These are phyloP conservation scores for Zymoseptoria passerinii DNA, from an alignment of 2,329 filamentous ascomycete genomes.

Conservation along the genomic window DNA sequence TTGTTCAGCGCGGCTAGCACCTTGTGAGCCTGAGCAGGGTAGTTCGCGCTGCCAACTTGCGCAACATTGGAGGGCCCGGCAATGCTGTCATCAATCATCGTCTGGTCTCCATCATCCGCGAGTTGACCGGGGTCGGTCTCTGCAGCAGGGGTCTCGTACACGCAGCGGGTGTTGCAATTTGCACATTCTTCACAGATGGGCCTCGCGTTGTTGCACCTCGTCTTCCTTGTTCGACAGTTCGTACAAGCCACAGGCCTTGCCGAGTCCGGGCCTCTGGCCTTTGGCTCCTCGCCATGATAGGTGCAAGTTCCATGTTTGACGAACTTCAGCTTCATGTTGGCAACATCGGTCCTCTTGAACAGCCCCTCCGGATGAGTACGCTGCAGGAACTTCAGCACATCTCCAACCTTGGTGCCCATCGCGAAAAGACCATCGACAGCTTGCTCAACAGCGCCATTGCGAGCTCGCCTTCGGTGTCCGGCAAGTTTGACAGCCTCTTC, in stretches of 20 bases:
- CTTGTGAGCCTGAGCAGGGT: slow-evolving; percentile 8
- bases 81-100: slow-evolving; percentile 1
- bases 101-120: slow-evolving; percentile 8
- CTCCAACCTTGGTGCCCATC: slow-evolving; percentile 25
- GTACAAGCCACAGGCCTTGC: slow-evolving; percentile 13
- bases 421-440: slow-evolving; percentile 27
- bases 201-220: slow-evolving; percentile 20
- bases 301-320: slow-evolving; percentile 28
- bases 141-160: slow-evolving; percentile 15
- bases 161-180: slow-evolving; percentile 13
- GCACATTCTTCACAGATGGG: slow-evolving; percentile 22
- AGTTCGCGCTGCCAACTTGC: background rate
- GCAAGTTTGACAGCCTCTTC: slow-evolving; percentile 22
- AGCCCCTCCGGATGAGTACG: slow-evolving; percentile 26
- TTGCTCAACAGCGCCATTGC: slow-evolving; percentile 24
- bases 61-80: background rate
- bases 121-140: background rate
- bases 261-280: slow-evolving; percentile 1
- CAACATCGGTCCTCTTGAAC: slow-evolving; percentile 28
- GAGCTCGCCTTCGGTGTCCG: slow-evolving; percentile 26
- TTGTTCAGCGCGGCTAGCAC: slow-evolving; percentile 13
- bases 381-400: slow-evolving; percentile 27
- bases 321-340: slow-evolving; percentile 30
- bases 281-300: slow-evolving; percentile 9
- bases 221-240: slow-evolving; percentile 23